Percentiles rank a stretch among this genome's conserved stretches.
Conservation (phyloP, 1,284 basidiomycete species). For the Rhodotorula sp. region DNA sequence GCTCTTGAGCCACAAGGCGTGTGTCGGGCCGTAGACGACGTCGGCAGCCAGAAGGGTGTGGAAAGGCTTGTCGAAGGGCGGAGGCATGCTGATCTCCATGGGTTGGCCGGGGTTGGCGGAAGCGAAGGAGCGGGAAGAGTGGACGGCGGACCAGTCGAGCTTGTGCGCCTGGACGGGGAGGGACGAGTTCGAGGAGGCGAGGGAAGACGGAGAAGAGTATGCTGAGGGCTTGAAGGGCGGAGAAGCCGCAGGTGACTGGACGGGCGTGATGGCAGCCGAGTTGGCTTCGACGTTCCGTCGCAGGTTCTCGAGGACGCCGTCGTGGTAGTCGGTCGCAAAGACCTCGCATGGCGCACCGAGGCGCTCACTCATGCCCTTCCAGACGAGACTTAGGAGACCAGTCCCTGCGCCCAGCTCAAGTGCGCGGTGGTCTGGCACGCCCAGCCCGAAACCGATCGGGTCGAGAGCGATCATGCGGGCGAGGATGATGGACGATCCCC, state of each 20-base stretch:
- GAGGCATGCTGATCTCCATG: slow-evolving; percentile 18
- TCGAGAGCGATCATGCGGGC: slow-evolving; percentile 68
- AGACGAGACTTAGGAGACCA: slow-evolving; percentile 59
- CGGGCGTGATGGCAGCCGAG: slow-evolving; percentile 44
- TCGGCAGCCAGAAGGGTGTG: slow-evolving; percentile 74
- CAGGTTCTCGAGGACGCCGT: slow-evolving; percentile 71
- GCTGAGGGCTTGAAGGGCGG: slow-evolving; percentile 3
- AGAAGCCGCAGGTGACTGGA: slow-evolving; percentile 11
- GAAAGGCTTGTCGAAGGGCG: slow-evolving; percentile 54
- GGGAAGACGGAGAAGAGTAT: not conserved
- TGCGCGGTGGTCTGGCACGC: slow-evolving; percentile 51
- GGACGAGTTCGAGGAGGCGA: slow-evolving; percentile 14
- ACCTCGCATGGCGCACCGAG: slow-evolving; percentile 16
- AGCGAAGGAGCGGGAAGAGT: slow-evolving; percentile 30
- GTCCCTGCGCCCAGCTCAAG: slow-evolving; percentile 87
- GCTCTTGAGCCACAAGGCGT: slow-evolving; percentile 65
- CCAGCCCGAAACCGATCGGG: slow-evolving; percentile 57
- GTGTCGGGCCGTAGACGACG: slow-evolving; percentile 68
- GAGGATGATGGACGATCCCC: slow-evolving; percentile 81
- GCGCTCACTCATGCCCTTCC: slow-evolving; percentile 37
- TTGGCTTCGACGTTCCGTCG: slow-evolving; percentile 65
- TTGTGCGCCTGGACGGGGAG: slow-evolving; percentile 32
- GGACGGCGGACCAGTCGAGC: slow-evolving; percentile 40
- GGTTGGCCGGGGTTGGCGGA: slow-evolving; percentile 16
- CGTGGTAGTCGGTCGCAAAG: slow-evolving; percentile 68